These are phyloP conservation scores for Hypoxylon sp. DNA, from an alignment of 2,329 filamentous ascomycete genomes.

Conservation along the genomic window DNA sequence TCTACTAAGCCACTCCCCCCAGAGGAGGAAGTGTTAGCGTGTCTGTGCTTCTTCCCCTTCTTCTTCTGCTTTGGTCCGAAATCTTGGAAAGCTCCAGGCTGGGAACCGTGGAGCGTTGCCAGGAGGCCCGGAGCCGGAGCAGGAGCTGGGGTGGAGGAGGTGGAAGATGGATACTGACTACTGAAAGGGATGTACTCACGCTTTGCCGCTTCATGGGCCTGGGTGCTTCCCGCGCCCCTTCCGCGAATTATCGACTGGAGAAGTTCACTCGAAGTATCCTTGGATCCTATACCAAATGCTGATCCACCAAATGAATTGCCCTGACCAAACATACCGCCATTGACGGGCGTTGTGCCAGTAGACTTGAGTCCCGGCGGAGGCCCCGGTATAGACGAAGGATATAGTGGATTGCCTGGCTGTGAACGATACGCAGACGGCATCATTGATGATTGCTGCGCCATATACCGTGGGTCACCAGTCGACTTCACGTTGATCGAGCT, in stretches of 20 bases:
- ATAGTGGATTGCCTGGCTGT: slow-evolving; percentile 78
- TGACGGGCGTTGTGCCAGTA: slow-evolving; percentile 84
- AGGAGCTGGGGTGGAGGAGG: slow-evolving; percentile 86
- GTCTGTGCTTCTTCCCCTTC: slow-evolving; percentile 99
- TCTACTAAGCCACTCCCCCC: slow-evolving; percentile 99
- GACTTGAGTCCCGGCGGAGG: slow-evolving; percentile 96
- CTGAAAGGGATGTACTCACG: slow-evolving; percentile 98
- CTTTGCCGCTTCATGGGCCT: slow-evolving; percentile 89
- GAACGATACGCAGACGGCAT: slow-evolving; percentile 76
- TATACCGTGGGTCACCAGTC: slow-evolving; percentile 81
- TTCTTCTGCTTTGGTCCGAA: slow-evolving; percentile 98
- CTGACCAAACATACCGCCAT: slow-evolving; percentile 86
- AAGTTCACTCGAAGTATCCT: slow-evolving; percentile 78
- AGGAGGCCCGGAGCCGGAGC: slow-evolving; percentile 91
- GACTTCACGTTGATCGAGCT: slow-evolving; percentile 78
- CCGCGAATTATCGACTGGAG: slow-evolving; percentile 86
- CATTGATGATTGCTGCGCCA: slow-evolving; percentile 90
- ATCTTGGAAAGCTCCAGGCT: slow-evolving; percentile 89
- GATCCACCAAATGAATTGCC: slow-evolving; percentile 83
- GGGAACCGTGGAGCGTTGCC: slow-evolving; percentile 90
- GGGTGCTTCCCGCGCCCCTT: slow-evolving; percentile 74
- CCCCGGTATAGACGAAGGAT: slow-evolving; percentile 86
- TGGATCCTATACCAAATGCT: slow-evolving; percentile 76
- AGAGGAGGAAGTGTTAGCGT: slow-evolving; percentile 99
- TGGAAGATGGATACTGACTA: slow-evolving; percentile 85